Base-by-base conservation (phyloP, 1,139 yeast species). In the Candida tetrigidarum region DNA sequence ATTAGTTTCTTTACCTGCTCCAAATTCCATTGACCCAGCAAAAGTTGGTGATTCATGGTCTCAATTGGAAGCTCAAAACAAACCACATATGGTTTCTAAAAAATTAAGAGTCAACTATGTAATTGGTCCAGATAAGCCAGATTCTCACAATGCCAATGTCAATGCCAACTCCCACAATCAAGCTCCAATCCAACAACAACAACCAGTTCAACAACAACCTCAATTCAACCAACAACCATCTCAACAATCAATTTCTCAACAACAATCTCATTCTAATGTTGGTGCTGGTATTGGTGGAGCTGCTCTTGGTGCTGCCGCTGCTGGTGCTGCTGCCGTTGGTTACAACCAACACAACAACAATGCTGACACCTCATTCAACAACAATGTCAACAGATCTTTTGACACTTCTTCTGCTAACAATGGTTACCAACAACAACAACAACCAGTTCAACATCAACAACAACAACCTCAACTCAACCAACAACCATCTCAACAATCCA, bases 1-100 rank as follows among this genome's bases (percentile, higher is more conserved):
- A 62, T 85, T 93, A 50, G 93, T 92, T 56, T 83, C 95, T 25
- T 76, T 91, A 54, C 95, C 96, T 42, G 82, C 92, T 49, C 83
- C 86, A 23, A 79, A 72, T 41, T 63, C 81, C 46, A 76, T 77
- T 45, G 84, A 83, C 43, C 69, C 80, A 32, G 59, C 75, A 42
- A 69, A 69, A 58, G 89, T 88, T 44, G 78, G 89, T 48, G 85
- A 83, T 43, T 70, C 78, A 58, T 91, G 97, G 97, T 60, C 84
- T 29, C 72, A 77, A 44, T 76, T 89, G 59, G 96, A 87, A 60
- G 67, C 80, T 42, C 76, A 76, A 60, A 77, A 78, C 60, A 84
- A 84, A 60, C 70, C 75, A 12, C 75, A 78, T 54, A 76, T 86
- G 43, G 74, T 80, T 41, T 85, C 87, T 51, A 84, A 84, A 66